Evolutionary conservation across 2,329 filamentous ascomycete genomes (phyloP).

Genomic region (Aspergillus melleus): DNA sequence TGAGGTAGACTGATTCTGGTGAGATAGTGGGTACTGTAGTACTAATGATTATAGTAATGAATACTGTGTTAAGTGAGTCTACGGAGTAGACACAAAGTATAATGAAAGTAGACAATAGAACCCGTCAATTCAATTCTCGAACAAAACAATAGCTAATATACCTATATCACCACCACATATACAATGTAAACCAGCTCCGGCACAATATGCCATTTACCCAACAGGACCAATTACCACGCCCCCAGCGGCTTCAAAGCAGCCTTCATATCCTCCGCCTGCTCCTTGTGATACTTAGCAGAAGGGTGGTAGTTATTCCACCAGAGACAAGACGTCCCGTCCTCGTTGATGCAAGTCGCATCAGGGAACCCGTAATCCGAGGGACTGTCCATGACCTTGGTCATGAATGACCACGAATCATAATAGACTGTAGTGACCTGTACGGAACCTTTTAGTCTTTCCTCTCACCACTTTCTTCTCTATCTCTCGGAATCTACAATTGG

Average conservation of each 20-base stretch:
- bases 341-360: conserved; percentile 30
- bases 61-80: not conserved
- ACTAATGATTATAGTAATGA: not conserved
- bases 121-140: not conserved
- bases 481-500: no score
- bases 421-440: conserved; percentile 25
- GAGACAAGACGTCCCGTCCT: conserved; percentile 28
- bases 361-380: conserved; percentile 28
- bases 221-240: conserved; percentile 23
- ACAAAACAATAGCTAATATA: not conserved
- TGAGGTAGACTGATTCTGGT: not conserved
- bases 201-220: not conserved
- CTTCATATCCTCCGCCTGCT: conserved; percentile 35
- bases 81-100: not conserved
- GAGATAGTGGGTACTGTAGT: no score
- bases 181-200: not conserved
- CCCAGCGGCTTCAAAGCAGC: conserved; percentile 18
- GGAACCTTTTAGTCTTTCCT: not conserved
- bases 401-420: conserved; percentile 33
- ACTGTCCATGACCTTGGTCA: conserved; percentile 28
- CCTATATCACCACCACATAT: not conserved
- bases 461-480: no score
- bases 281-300: conserved; percentile 27
- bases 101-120: not conserved
- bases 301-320: conserved; percentile 39